Conservation (phyloP, 495 filamentous ascomycete genomes). For the Neurospora terricola region DNA sequence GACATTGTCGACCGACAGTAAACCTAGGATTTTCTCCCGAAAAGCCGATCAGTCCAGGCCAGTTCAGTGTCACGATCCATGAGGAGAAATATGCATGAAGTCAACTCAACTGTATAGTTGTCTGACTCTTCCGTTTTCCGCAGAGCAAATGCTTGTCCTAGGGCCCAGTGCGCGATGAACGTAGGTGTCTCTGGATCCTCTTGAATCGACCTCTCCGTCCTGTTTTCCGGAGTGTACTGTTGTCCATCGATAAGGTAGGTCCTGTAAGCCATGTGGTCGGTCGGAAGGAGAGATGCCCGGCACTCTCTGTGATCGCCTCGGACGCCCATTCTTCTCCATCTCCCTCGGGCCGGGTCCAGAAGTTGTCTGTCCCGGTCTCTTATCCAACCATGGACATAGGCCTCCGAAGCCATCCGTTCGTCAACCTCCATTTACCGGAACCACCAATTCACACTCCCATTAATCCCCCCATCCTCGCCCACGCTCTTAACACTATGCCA, state of each 20-base stretch:
- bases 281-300: not conserved
- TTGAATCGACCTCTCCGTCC: not conserved
- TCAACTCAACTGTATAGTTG: not conserved
- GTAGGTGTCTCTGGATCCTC: not conserved
- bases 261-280: not conserved
- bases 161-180: not conserved
- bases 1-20: not conserved
- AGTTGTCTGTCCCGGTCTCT: not conserved
- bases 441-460: conserved; percentile 82
- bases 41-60: not conserved
- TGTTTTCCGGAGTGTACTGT: not conserved
- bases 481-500: conserved; percentile 88
- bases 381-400: not conserved
- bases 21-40: not conserved
- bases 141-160: not conserved
- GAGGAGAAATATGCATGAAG: not conserved
- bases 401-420: not conserved
- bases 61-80: not conserved
- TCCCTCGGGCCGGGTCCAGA: too few species aligned
- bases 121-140: not conserved
- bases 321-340: not conserved
- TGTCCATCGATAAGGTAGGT: not conserved
- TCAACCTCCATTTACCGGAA: conserved; percentile 37
- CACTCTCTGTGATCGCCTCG: not conserved
- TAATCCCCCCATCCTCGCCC: conserved; percentile 15